Conservation (phyloP, 2,329 filamentous ascomycete genomes). For the Ascosphaera apis region DNA sequence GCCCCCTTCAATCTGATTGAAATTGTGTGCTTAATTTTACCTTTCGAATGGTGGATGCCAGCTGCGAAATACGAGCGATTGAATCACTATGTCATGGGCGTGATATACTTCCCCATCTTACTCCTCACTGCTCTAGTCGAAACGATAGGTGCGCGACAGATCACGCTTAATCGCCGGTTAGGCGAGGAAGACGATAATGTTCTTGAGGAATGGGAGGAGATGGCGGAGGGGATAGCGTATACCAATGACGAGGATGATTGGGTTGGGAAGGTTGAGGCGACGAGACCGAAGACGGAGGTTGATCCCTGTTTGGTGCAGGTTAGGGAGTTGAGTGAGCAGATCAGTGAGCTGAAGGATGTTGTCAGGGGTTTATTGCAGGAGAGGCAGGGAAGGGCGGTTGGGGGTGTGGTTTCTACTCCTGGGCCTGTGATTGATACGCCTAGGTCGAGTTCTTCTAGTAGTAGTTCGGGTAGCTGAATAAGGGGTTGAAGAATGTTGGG, state of each 20-base stretch:
- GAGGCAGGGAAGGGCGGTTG: conserved; percentile 2
- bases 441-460: not conserved
- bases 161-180: conserved; percentile 48
- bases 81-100: conserved; percentile 72
- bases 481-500: no score
- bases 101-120: conserved; percentile 66
- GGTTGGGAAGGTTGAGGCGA: conserved; percentile 54
- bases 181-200: conserved; percentile 81
- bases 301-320: conserved; percentile 52
- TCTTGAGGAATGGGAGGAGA: conserved; percentile 81
- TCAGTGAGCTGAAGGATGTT: conserved; percentile 40
- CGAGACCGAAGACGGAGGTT: conserved; percentile 58
- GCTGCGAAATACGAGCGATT: conserved; percentile 48
- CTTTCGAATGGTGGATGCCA: conserved; percentile 92
- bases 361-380: conserved; percentile 32
- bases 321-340: conserved; percentile 20
- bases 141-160: conserved; percentile 38
- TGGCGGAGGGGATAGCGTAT: conserved; percentile 23
- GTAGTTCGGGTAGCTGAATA: not conserved
- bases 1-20: conserved; percentile 84
- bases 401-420: not conserved
- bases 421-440: not conserved
- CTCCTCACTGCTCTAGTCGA: conserved; percentile 55
- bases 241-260: conserved; percentile 29
- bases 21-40: conserved; percentile 51